A percentile compares a stretch with the other conserved stretches of the same genome.
Conservation (phyloP, 495 filamentous ascomycete species). For the Aspergillus bertholletiae region DNA sequence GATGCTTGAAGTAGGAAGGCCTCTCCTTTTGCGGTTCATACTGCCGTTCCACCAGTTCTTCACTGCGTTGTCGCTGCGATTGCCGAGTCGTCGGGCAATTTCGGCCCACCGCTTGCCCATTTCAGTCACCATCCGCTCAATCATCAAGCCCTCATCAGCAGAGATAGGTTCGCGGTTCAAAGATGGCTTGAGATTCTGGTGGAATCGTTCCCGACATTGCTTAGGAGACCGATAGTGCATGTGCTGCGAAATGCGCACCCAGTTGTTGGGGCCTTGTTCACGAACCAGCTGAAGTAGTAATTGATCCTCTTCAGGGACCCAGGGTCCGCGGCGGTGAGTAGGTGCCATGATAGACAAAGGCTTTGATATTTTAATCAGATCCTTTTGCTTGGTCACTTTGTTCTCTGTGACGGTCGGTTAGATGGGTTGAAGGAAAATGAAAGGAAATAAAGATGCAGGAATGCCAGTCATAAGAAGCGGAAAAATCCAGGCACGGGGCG, state of each 20-base stretch:
- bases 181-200: conserved; percentile 90
- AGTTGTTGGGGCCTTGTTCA: conserved; percentile 78
- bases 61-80: conserved; percentile 94
- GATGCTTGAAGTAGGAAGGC: conserved; percentile 37
- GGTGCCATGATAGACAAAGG: conserved; percentile 36
- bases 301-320: conserved; percentile 79
- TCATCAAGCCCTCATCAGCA: conserved; percentile 77
- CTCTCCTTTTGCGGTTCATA: conserved; percentile 68
- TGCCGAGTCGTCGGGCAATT: conserved; percentile 80
- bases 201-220: conserved; percentile 93
- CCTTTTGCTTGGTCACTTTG: not conserved
- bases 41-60: conserved; percentile 99
- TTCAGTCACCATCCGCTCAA: conserved; percentile 75
- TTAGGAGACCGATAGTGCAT: conserved; percentile 83
- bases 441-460: not conserved
- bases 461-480: no score
- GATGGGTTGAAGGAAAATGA: not conserved
- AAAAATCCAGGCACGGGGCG: no score
- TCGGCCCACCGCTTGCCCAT: conserved; percentile 95
- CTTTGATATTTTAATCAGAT: not conserved
- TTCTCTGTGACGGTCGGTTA: conserved; percentile 2
- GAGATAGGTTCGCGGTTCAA: conserved; percentile 92
- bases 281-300: conserved; percentile 70
- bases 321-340: conserved; percentile 76
- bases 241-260: conserved; percentile 80